Percentiles rank a stretch among this genome's conserved stretches.
Conservation (phyloP, 805 yeast species). For the Pichia paraexigua region DNA sequence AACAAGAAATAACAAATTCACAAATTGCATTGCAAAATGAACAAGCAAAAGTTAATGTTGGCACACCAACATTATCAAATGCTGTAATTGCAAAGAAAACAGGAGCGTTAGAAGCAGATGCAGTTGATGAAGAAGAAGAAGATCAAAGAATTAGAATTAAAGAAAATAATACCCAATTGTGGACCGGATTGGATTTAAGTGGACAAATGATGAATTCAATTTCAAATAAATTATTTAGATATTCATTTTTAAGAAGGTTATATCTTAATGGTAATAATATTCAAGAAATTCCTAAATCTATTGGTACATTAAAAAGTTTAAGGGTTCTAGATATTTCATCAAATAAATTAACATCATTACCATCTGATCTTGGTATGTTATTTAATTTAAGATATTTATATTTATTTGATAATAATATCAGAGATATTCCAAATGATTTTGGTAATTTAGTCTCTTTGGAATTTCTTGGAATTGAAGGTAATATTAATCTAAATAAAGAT, state of each 20-base stretch:
- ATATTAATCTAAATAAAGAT: slow-evolving; percentile 58
- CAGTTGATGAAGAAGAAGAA: slow-evolving; percentile 54
- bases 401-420: slow-evolving; percentile 78
- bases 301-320: slow-evolving; percentile 61
- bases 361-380: slow-evolving; percentile 77
- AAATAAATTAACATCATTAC: slow-evolving; percentile 64
- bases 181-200: slow-evolving; percentile 90
- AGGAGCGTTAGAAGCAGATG: slow-evolving; percentile 22
- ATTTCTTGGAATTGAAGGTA: slow-evolving; percentile 90
- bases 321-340: slow-evolving; percentile 80
- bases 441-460: slow-evolving; percentile 80
- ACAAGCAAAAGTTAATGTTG: slow-evolving; percentile 25
- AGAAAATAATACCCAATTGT: slow-evolving; percentile 66
- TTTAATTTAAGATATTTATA: slow-evolving; percentile 74
- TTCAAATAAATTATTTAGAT: slow-evolving; percentile 69
- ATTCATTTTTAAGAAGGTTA: slow-evolving; percentile 76
- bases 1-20: slow-evolving; percentile 13
- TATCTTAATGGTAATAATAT: slow-evolving; percentile 83
- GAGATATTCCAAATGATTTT: slow-evolving; percentile 71
- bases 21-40: slow-evolving; percentile 15
- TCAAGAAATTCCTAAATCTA: slow-evolving; percentile 54
- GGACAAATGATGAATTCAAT: slow-evolving; percentile 76
- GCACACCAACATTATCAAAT: slow-evolving; percentile 31
- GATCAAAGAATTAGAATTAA: slow-evolving; percentile 54
- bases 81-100: slow-evolving; percentile 26